Base-by-base conservation (phyloP, 2,329 filamentous ascomycete species). In the Xylariaceae sp. region DNA sequence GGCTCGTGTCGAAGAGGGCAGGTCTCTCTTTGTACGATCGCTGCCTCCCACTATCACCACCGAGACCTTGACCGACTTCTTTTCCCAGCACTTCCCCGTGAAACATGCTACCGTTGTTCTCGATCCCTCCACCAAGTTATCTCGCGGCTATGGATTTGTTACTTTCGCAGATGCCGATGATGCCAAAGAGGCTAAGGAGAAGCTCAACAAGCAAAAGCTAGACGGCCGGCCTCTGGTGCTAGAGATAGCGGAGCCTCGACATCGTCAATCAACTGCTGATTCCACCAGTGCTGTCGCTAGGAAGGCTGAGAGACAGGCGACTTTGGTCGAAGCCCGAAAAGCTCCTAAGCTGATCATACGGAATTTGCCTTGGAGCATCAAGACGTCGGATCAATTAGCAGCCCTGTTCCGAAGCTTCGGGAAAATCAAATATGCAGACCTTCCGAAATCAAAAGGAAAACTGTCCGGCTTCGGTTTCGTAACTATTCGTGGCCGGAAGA, bases 361-460 rank as follows among this genome's bases (percentile, higher is more conserved):
- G 69, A 99, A 99, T 72, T 72, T 99, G 69, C 93, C 95, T 0
- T 99, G 95, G 95, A 96, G 89, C 65, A 89, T 99, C 71, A 96
- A 96, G 75, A 89, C 86, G 7, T 82, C 90, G 0, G 89, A 96
- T 29, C 89, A 98, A 69, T 78, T 99, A 56, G 80, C 85, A 5
- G 81, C 85, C 54, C 79, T 96, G 3, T 99, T 99, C 74, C 79
- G 85, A 68, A 92, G 89, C 69, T 97, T 89, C 70, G 95, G 95
- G 59, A 96, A 97, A 73, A 86, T 99, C 69, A 96, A 93, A 74
- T 89, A 88, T 73, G 87, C 89, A 40, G 90, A 90, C 65, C 78
- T 99, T 50, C 96, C 96, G 1, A 91, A 90, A 67, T 83, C 87
- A 65, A 89, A 88, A 61, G 84, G 83, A 18, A 88, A 86, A 70